Evolutionary conservation across 2,329 filamentous ascomycete genomes (phyloP).

Genomic region (Ophiocordyceps robertsii): DNA sequence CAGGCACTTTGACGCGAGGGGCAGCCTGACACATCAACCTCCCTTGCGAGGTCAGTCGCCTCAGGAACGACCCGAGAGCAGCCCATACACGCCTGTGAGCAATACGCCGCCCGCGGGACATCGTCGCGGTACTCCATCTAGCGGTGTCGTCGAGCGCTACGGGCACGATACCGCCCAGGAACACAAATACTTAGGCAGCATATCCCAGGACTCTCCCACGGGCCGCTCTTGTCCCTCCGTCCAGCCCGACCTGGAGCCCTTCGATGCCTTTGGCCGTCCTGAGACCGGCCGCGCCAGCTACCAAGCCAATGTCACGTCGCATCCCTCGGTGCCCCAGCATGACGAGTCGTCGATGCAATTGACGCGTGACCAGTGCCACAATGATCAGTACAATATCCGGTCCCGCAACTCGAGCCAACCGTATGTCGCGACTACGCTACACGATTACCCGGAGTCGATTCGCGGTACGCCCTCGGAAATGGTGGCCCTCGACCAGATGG

Average conservation of each 20-base stretch:
- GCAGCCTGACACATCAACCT: slow-evolving; percentile 18
- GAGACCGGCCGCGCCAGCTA: slow-evolving; percentile 18
- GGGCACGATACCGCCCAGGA: slow-evolving; percentile 1
- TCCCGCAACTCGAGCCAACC: slow-evolving; percentile 20
- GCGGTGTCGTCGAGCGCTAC: slow-evolving; percentile 1
- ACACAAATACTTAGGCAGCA: slow-evolving; percentile 2
- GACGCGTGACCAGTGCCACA: slow-evolving; percentile 43
- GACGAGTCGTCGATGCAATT: slow-evolving; percentile 50
- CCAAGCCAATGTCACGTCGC: slow-evolving; percentile 31
- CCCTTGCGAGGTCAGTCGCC: slow-evolving; percentile 32
- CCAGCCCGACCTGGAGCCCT: slow-evolving; percentile 33
- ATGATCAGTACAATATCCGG: slow-evolving; percentile 10
- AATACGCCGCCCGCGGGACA: slow-evolving; percentile 25
- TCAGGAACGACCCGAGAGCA: slow-evolving; percentile 25
- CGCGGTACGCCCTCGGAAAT: slow-evolving; percentile 37
- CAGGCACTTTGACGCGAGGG: background rate
- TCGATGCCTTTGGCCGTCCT: slow-evolving; percentile 36
- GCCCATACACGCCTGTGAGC: slow-evolving; percentile 32
- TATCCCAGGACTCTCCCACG: background rate
- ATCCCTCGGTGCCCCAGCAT: slow-evolving; percentile 35
- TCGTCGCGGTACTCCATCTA: slow-evolving; percentile 6
- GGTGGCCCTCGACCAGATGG: slow-evolving; percentile 49
- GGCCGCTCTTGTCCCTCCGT: slow-evolving; percentile 22
- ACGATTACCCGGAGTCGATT: slow-evolving; percentile 25
- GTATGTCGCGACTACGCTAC: slow-evolving; percentile 14